phyloP scores from a whole-genome alignment of 305 asterid species.

The Fraxinus dipetala region DNA sequence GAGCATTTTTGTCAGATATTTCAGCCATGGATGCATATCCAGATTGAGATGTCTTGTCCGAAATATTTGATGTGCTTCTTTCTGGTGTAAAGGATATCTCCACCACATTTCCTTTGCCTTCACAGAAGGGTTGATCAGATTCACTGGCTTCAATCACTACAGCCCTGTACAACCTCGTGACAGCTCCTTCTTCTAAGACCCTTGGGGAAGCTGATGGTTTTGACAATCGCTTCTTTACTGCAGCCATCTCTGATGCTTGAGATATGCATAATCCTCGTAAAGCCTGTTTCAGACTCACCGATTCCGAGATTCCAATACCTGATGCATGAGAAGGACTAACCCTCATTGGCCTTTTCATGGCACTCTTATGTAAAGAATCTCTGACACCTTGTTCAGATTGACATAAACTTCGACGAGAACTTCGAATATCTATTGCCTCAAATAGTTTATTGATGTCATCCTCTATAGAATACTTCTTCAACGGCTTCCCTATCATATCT shows the following conservation, averaged over 20 bases:
- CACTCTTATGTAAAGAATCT: constrained; percentile 48
- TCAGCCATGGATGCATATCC: constrained; percentile 24
- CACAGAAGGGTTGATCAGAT: constrained; percentile 31
- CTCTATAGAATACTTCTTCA: constrained; percentile 40
- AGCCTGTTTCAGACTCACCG: constrained; percentile 83
- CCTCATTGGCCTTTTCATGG: constrained; percentile 86
- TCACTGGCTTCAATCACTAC: constrained; percentile 37
- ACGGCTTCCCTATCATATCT: constrained; percentile 29
- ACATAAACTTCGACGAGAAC: constrained; percentile 33
- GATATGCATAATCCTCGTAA: constrained; percentile 87
- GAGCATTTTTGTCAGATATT: constrained; percentile 23
- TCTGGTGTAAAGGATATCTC: constrained; percentile 64
- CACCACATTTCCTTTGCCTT: constrained; percentile 43
- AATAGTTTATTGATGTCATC: constrained; percentile 76
- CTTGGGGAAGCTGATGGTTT: constrained; percentile 54
- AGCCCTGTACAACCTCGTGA: constrained; percentile 40
- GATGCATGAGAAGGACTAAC: constrained; percentile 42
- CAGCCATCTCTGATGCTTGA: constrained; percentile 93
- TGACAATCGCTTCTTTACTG: constrained; percentile 62
- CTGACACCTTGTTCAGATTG: constrained; percentile 26
- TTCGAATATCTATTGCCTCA: constrained; percentile 61
- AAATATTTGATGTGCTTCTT: constrained; percentile 31
- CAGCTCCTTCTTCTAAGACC: constrained; percentile 43
- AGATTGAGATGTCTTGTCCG: constrained; percentile 28
- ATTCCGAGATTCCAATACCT: constrained; percentile 72